Percentiles rank a stretch among this genome's conserved stretches.
Conservation (phyloP, 176 grass and related monocot genomes). For the Tuctoria greenei region DNA sequence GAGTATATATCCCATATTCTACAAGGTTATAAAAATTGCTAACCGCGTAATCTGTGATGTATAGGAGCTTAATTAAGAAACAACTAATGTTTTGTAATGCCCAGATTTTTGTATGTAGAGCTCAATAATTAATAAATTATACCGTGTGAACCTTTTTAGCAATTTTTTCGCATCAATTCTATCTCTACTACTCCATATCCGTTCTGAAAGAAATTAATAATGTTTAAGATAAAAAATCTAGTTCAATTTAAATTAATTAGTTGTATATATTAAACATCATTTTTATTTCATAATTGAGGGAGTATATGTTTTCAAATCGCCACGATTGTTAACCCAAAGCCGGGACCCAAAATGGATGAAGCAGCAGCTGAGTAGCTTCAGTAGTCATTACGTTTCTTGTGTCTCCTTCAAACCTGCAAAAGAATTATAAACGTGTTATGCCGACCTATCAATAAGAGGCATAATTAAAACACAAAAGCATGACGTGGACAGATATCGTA, state of each 20-base stretch:
- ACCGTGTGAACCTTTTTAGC: too few species aligned
- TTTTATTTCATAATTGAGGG: too few species aligned
- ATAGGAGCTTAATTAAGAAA: background rate
- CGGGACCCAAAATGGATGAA: background rate
- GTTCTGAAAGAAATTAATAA: too few species aligned
- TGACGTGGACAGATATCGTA: slow-evolving; percentile 29
- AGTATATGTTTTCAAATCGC: too few species aligned
- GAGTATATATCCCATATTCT: background rate
- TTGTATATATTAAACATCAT: too few species aligned
- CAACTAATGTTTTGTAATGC: background rate
- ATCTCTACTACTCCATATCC: too few species aligned
- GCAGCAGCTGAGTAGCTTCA: slow-evolving; percentile 36
- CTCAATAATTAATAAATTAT: too few species aligned
- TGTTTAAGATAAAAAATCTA: too few species aligned
- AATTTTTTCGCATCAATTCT: too few species aligned
- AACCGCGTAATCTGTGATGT: background rate
- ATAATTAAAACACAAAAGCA: background rate
- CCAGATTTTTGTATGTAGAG: background rate
- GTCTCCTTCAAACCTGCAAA: slow-evolving; percentile 21
- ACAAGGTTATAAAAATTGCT: background rate
- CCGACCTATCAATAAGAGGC: slow-evolving; percentile 2
- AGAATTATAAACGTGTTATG: background rate
- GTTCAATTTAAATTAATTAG: too few species aligned
- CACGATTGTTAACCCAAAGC: too few species aligned
- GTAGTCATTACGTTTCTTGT: slow-evolving; percentile 9